A percentile compares a stretch with the other conserved stretches of the same genome.
phyloP scores from a whole-genome alignment of 208 protist genomes.

The Novymonas esmeraldas region DNA sequence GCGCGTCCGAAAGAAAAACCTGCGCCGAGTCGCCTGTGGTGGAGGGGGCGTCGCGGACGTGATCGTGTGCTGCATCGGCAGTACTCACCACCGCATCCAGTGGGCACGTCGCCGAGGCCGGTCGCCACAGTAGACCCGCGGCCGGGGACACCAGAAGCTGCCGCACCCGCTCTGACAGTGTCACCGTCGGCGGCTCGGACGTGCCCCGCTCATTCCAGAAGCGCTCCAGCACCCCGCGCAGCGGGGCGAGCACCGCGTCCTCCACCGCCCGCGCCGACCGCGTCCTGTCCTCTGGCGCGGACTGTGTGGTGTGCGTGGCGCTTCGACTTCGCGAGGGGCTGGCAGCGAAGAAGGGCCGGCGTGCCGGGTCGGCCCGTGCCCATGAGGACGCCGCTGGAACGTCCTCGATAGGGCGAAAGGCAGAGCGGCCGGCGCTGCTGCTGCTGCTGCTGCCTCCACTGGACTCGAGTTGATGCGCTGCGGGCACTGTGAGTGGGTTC shows the following conservation, averaged over 20 bases:
- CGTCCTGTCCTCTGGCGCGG: not conserved
- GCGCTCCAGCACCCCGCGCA: conserved; percentile 54
- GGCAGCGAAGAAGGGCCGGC: conserved; percentile 29
- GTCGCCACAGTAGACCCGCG: conserved; percentile 17
- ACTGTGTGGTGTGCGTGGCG: not conserved
- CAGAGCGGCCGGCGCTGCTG: not conserved
- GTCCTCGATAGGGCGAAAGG: not conserved
- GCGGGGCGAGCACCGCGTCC: conserved; percentile 39
- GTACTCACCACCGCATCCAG: not conserved
- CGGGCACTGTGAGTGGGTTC: conserved; percentile 43
- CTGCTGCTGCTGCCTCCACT: too few species aligned
- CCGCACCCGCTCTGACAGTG: conserved; percentile 9
- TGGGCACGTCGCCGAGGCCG: not conserved
- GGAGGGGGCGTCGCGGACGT: too few species aligned
- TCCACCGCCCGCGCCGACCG: conserved; percentile 11
- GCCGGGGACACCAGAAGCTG: conserved; percentile 12
- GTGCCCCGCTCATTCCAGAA: conserved; percentile 31
- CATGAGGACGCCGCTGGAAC: conserved; percentile 23
- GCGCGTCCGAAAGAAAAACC: not conserved
- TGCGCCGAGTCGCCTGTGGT: not conserved
- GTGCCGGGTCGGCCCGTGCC: conserved; percentile 31
- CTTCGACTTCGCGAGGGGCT: not conserved
- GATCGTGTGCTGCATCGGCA: too few species aligned
- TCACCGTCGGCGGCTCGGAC: not conserved
- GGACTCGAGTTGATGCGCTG: conserved; percentile 25